Evolutionary conservation across 192 early-diverging fungal genomes (phyloP), one percentile per base, ranked within the genome.

Genomic region (Entomortierella chlamydospora): DNA sequence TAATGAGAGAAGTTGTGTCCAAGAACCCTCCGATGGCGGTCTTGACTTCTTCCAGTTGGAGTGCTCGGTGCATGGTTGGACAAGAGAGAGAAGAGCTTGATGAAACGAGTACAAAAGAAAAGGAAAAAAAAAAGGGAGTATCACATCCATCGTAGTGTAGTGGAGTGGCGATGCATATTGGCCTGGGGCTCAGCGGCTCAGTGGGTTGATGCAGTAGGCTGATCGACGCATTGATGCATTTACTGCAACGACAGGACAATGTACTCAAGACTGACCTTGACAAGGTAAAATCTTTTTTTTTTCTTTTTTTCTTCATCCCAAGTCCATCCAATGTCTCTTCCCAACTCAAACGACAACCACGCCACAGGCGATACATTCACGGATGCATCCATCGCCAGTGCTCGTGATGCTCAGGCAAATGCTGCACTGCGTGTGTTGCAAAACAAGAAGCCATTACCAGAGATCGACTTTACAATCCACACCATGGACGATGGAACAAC

Each of bases 381-480:
- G 39, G 39, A 47, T 47, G 34, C 34, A 37, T 37, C 34, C 34
- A 37, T 37, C 34, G 34, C 34, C 49, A 53, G 45, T 62, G 55
- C 66, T 2, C 55, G 55, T 26, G 57, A 61, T 9, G 69, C 69
- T 18, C 69, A 71, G n/a, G 63, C 73, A 5, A 54, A 22, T 47
- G 68, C 66, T 2, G 28, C 72, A 26, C 60, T 82, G 57, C 64
- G 65, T 28, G 73, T 64, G 52, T 43, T 77, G 23, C 73, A 83
- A 30, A 81, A 74, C 52, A 86, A 81, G 71, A 43, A 64, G 1
- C 68, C 70, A 5, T 57, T 88, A 8, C 87, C 88, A 20, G 73
- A 80, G 50, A 90, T 93, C 57, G 93, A 95, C 83, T 93, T 94
- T 79, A 90, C 91, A 10, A 82, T 93, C 34, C 90, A 94, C 61